Percentiles rank a stretch among this genome's conserved stretches.
Evolutionary conservation across 23 red algal genomes (phyloP).

Genomic region (Gracilaria gracilis): DNA sequence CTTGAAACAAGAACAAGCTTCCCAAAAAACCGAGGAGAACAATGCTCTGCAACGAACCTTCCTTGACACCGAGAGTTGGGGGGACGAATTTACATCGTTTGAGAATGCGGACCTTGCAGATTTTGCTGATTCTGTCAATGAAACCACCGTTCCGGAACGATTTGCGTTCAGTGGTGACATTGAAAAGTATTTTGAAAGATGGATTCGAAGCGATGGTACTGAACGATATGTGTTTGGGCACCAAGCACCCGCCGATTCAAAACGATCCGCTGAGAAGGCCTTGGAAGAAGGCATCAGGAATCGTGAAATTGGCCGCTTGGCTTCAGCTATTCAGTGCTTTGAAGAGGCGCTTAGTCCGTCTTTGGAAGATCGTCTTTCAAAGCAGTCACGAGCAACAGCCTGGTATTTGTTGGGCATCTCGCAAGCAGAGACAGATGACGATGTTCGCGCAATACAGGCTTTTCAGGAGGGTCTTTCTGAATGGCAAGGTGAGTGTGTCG

Average conservation of each 20-base stretch:
- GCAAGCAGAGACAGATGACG: slow-evolving; percentile 89
- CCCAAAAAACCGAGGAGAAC: background rate
- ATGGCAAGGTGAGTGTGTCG: slow-evolving; percentile 14
- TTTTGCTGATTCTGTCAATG: slow-evolving; percentile 29
- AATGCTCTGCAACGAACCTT: background rate
- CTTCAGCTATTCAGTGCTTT: slow-evolving; percentile 52
- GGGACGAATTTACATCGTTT: slow-evolving; percentile 51
- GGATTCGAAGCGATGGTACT: background rate
- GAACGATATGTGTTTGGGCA: slow-evolving; percentile 26
- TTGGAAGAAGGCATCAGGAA: slow-evolving; percentile 43
- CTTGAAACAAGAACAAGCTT: background rate
- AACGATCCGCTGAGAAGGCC: slow-evolving; percentile 4
- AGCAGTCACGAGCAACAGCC: slow-evolving; percentile 13
- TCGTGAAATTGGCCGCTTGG: slow-evolving; percentile 22
- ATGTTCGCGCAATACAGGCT: slow-evolving; percentile 82
- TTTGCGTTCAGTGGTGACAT: slow-evolving; percentile 17
- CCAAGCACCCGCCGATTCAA: background rate
- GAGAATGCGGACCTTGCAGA: slow-evolving; percentile 27
- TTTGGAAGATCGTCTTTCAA: slow-evolving; percentile 27
- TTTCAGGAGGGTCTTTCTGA: slow-evolving; percentile 45
- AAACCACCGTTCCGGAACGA: background rate
- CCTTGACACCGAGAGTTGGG: slow-evolving; percentile 33
- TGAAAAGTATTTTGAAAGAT: slow-evolving; percentile 34
- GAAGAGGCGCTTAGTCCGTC: slow-evolving; percentile 67
- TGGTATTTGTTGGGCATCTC: slow-evolving; percentile 92